Conservation (phyloP, 2,329 filamentous ascomycete genomes). For the Pezizomycotina sp. region DNA sequence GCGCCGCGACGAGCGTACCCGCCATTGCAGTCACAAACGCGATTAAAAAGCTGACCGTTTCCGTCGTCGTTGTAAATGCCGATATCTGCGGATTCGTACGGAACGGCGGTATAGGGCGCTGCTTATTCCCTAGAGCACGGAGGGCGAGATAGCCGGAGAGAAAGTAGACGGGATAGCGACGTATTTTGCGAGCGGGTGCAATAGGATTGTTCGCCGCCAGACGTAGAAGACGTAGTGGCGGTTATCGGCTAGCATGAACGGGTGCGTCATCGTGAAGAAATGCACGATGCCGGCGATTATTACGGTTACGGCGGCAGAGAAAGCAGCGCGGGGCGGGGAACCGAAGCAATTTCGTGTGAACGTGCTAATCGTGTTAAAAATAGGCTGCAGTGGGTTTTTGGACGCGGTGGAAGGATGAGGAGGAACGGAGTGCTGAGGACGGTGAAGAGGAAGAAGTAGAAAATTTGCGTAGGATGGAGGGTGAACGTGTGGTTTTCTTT, state of each 20-base stretch:
- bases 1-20: slow-evolving; percentile 69
- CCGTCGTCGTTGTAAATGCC: slow-evolving; percentile 35
- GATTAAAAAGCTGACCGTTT: slow-evolving; percentile 37
- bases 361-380: slow-evolving; percentile 4
- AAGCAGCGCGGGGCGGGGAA: slow-evolving; percentile 6
- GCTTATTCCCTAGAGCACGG: slow-evolving; percentile 37
- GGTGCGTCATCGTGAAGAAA: slow-evolving; percentile 85
- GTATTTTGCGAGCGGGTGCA: slow-evolving; percentile 47
- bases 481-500: slow-evolving; percentile 88
- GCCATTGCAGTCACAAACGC: slow-evolving; percentile 53
- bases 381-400: slow-evolving; percentile 9
- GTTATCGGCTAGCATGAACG: slow-evolving; percentile 92
- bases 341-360: slow-evolving; percentile 13
- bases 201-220: slow-evolving; percentile 66
- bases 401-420: slow-evolving; percentile 38
- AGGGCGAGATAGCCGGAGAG: slow-evolving; percentile 52
- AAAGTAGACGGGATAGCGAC: slow-evolving; percentile 53
- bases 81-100: slow-evolving; percentile 15
- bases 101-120: slow-evolving; percentile 18
- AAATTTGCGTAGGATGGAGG: slow-evolving; percentile 75
- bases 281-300: slow-evolving; percentile 41
- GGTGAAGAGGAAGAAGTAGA: slow-evolving; percentile 87
- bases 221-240: slow-evolving; percentile 95
- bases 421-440: slow-evolving; percentile 78
- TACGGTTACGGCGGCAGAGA: slow-evolving; percentile 27